A percentile compares a stretch with the other conserved stretches of the same genome.
phyloP scores from a whole-genome alignment of 148 eudicot genomes.

The Cornus florida region DNA sequence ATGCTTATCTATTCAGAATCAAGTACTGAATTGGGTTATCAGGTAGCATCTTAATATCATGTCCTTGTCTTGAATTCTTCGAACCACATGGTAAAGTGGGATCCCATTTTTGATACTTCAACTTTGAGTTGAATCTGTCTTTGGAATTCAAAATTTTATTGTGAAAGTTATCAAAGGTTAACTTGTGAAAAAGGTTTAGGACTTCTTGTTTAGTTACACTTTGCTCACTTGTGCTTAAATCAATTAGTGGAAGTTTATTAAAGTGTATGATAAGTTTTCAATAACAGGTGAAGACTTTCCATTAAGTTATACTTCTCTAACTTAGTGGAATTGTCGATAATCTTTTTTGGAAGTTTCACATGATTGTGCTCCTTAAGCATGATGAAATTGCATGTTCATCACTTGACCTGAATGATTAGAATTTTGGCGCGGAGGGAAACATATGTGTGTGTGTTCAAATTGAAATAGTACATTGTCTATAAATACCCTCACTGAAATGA shows the following conservation, averaged over 20 bases:
- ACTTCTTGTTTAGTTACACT: neutral
- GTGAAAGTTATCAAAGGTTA: no score
- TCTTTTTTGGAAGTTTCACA: neutral
- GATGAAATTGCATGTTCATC: neutral
- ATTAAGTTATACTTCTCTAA: neutral
- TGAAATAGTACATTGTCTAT: no score
- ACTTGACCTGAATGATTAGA: neutral
- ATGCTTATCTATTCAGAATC: no score
- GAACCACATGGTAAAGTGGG: no score
- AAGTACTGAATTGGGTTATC: no score
- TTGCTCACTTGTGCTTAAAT: neutral
- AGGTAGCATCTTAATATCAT: no score
- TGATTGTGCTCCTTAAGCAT: constrained; percentile 2
- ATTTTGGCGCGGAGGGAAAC: neutral
- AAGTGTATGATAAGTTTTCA: neutral
- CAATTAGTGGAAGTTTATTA: neutral
- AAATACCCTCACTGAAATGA: neutral
- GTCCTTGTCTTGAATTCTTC: neutral
- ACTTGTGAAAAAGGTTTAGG: no score
- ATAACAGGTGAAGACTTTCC: neutral
- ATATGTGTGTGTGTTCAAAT: no score
- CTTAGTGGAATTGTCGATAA: neutral
- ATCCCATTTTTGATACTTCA: neutral
- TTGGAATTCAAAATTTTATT: no score
- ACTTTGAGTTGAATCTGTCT: neutral